phyloP scores from a whole-genome alignment of 768 basidiomycete species.

The Boletellus ananiceps region DNA sequence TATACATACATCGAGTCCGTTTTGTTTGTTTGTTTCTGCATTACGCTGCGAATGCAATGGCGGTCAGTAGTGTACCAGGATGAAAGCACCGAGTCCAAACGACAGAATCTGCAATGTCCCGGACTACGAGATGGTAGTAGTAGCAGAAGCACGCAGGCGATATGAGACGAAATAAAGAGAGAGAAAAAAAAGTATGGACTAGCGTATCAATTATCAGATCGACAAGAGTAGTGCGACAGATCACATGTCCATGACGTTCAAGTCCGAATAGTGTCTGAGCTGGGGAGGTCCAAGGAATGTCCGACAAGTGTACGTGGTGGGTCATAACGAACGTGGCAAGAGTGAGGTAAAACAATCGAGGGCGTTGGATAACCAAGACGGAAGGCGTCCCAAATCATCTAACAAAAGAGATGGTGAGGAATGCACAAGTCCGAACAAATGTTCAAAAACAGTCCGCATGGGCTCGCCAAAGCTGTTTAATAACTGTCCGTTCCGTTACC shows the following conservation, averaged over 20 bases:
- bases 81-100: conserved; percentile 8
- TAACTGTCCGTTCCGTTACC: not conserved
- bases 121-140: not conserved
- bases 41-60: conserved; percentile 4
- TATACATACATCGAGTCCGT: conserved; percentile 78
- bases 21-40: conserved; percentile 65
- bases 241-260: conserved; percentile 20
- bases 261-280: conserved; percentile 16
- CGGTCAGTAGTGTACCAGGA: conserved; percentile 11
- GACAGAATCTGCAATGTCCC: not conserved
- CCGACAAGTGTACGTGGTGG: conserved; percentile 16
- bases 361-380: no score
- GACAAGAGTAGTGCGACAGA: not conserved
- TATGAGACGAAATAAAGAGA: conserved; percentile 20
- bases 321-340: conserved; percentile 25
- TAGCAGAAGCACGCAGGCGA: not conserved
- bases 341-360: no score
- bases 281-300: conserved; percentile 8
- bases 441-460: conserved; percentile 14
- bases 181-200: conserved; percentile 12
- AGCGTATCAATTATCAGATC: conserved; percentile 27
- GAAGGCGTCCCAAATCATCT: conserved; percentile 1
- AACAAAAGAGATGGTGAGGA: not conserved
- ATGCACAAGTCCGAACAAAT: not conserved
- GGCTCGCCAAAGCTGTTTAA: not conserved